These are phyloP conservation scores for Xylaria sp. DNA, from an alignment of 2,329 filamentous ascomycete species.

Conservation along the genomic window DNA sequence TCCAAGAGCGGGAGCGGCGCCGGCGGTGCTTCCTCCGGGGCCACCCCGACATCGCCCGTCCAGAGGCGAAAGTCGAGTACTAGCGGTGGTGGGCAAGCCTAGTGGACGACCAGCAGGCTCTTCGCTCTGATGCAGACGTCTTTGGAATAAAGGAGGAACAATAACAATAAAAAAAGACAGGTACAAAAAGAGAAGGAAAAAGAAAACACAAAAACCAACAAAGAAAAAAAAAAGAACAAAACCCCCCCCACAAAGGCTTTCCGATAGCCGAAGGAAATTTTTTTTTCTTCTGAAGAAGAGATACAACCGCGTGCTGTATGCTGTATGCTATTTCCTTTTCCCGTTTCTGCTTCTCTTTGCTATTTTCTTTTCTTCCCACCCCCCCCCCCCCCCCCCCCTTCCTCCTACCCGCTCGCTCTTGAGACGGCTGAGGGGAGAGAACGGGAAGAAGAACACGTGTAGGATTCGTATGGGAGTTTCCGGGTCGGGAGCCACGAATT, in stretches of 20 bases:
- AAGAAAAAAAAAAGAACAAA: background rate
- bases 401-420: background rate
- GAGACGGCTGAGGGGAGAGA: background rate
- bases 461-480: slow-evolving; percentile 15
- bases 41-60: slow-evolving; percentile 27
- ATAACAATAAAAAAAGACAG: background rate
- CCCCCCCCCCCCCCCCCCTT: too few relatives aligned
- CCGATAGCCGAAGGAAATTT: background rate
- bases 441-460: background rate
- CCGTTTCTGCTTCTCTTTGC: background rate
- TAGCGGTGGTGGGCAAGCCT: slow-evolving; percentile 15
- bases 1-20: slow-evolving; percentile 27
- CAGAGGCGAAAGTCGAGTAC: slow-evolving; percentile 34
- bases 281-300: background rate
- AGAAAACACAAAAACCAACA: background rate
- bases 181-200: background rate
- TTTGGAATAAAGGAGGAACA: background rate
- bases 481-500: background rate
- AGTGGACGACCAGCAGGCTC: background rate
- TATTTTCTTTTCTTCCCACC: background rate
- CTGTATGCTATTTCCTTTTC: background rate
- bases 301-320: too few relatives aligned
- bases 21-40: too few relatives aligned
- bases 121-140: background rate
- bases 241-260: background rate